Conservation (phyloP, 345 rosid genomes). For the Bruguiera sexangula region DNA sequence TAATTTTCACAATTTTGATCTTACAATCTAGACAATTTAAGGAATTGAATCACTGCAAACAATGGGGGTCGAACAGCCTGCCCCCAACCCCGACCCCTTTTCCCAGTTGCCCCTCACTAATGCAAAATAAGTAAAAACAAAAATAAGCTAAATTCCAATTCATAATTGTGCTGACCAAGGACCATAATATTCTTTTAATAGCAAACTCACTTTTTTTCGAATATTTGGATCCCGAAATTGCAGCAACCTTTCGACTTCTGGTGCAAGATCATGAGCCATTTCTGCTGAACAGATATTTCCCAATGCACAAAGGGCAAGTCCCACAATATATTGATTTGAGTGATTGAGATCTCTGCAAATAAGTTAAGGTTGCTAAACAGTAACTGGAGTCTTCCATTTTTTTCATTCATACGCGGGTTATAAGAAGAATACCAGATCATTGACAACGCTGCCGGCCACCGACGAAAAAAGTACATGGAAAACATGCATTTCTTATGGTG, state of each 20-base stretch:
- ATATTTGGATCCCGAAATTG: slow-evolving; percentile 98
- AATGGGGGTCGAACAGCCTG: background rate
- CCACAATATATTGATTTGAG: slow-evolving; percentile 92
- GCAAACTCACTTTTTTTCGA: slow-evolving; percentile 74
- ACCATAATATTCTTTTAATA: slow-evolving; percentile 7
- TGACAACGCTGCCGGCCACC: background rate
- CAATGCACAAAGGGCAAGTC: slow-evolving; percentile 99
- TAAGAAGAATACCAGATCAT: background rate
- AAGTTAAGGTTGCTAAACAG: slow-evolving; percentile 52
- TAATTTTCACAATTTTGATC: background rate
- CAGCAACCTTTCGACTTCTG: slow-evolving; percentile 95
- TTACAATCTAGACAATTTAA: background rate
- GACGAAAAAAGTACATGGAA: no score
- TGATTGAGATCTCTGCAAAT: slow-evolving; percentile 91
- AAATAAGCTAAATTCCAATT: background rate
- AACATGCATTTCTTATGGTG: no score
- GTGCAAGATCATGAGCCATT: slow-evolving; percentile 99
- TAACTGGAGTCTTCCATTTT: background rate
- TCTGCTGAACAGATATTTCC: slow-evolving; percentile 98
- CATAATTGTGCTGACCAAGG: background rate
- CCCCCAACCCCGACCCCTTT: background rate
- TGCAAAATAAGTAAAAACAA: background rate
- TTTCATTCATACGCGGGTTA: background rate
- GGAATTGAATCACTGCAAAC: background rate
- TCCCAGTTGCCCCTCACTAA: background rate